Evolutionary conservation across 108 stramenopile species (phyloP).

Genomic region (Licmophora abbreviata): DNA sequence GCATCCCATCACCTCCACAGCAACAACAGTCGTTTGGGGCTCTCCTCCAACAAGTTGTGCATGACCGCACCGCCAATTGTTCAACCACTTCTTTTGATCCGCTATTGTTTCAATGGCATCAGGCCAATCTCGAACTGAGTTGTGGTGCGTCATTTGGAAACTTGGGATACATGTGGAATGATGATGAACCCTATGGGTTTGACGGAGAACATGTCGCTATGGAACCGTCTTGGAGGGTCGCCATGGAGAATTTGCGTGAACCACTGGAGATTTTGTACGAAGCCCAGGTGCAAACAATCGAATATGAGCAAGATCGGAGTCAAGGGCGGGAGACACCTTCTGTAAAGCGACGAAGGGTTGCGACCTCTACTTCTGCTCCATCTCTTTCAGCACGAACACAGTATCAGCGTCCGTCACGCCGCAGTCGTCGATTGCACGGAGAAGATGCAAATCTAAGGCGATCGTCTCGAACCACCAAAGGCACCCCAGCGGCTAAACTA

Average conservation of each 20-base stretch:
- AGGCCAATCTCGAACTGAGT: conserved; percentile 84
- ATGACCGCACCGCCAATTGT: neutral
- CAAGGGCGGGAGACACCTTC: neutral
- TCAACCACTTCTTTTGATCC: neutral
- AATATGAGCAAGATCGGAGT: neutral
- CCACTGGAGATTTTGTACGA: conserved; percentile 52
- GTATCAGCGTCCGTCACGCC: neutral
- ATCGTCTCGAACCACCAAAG: conserved; percentile 26
- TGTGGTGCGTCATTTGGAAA: conserved; percentile 70
- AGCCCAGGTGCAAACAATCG: conserved; percentile 11
- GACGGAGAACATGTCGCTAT: conserved; percentile 88
- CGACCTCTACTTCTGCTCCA: neutral
- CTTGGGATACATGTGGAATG: conserved; percentile 84
- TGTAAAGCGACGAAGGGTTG: no score
- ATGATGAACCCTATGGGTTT: conserved; percentile 88
- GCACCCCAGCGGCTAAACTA: neutral
- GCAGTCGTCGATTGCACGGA: conserved; percentile 18
- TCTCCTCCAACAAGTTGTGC: neutral
- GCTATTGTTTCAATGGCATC: conserved; percentile 81
- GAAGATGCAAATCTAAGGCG: conserved; percentile 23
- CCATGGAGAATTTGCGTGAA: conserved; percentile 65
- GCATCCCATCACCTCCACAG: neutral
- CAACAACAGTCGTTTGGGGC: neutral
- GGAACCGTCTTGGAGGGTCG: conserved; percentile 59
- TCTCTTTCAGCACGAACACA: neutral